A percentile compares a stretch with the other conserved stretches of the same genome.
Evolutionary conservation across 805 yeast genomes (phyloP).

Genomic region (Teunomyces gatunensis): DNA sequence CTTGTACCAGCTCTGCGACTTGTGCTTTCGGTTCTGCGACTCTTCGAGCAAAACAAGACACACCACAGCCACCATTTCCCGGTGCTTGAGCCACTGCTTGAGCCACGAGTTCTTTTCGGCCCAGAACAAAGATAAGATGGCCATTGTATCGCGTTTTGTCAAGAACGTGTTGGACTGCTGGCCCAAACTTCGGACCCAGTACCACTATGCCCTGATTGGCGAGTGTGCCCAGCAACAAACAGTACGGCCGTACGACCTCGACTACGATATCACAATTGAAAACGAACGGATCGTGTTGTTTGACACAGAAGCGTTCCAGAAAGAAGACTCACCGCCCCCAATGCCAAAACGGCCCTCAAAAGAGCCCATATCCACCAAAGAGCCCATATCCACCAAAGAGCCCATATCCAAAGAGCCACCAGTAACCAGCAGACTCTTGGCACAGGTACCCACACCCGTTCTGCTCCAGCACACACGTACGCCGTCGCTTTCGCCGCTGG

Average conservation of each 20-base stretch:
- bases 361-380: no score
- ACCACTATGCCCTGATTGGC: not conserved
- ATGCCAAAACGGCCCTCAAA: not conserved
- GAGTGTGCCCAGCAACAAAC: not conserved
- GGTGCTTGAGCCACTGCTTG: constrained; percentile 52
- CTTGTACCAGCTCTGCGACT: constrained; percentile 45
- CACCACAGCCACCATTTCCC: constrained; percentile 38
- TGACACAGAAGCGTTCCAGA: constrained; percentile 3
- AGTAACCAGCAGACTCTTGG: not conserved
- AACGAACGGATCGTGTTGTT: constrained; percentile 14
- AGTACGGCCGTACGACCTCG: constrained; percentile 31
- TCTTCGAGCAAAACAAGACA: constrained; percentile 42
- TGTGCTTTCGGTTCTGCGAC: constrained; percentile 36
- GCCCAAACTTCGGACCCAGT: constrained; percentile 28
- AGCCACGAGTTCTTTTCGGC: constrained; percentile 46
- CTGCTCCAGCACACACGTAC: constrained; percentile 8
- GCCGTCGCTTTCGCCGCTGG: constrained; percentile 8
- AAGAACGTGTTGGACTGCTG: constrained; percentile 54
- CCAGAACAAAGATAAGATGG: constrained; percentile 44
- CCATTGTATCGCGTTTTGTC: constrained; percentile 53
- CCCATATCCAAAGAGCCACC: not conserved
- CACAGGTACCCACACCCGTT: no score
- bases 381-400: no score
- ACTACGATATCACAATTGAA: constrained; percentile 31
- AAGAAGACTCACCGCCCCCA: no score